Percentiles rank a stretch among this genome's conserved stretches.
Conservation (phyloP, 768 basidiomycete species). For the Xerocomellus chrysenteron region DNA sequence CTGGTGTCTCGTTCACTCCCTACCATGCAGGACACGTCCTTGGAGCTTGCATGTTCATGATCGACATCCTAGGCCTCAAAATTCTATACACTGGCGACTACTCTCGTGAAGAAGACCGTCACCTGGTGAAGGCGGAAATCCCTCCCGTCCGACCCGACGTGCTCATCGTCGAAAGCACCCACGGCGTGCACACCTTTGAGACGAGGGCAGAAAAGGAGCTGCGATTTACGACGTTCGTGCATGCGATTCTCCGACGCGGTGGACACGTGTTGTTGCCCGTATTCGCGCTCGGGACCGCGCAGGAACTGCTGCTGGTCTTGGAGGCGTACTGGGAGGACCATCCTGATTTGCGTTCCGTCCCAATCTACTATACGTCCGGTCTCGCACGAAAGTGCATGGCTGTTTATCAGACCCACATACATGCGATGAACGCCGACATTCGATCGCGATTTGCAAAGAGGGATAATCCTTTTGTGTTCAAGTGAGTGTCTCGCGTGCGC, state of each 20-base stretch:
- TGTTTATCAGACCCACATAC: slow-evolving; percentile 94
- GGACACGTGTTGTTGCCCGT: slow-evolving; percentile 94
- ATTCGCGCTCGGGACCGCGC: slow-evolving; percentile 92
- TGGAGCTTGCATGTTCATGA: slow-evolving; percentile 95
- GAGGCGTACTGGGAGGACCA: slow-evolving; percentile 97
- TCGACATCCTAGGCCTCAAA: slow-evolving; percentile 91
- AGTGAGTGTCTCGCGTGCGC: slow-evolving; percentile 48
- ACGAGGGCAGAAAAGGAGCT: slow-evolving; percentile 84
- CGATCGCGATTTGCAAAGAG: slow-evolving; percentile 85
- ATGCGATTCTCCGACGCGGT: slow-evolving; percentile 83
- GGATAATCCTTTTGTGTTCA: slow-evolving; percentile 99
- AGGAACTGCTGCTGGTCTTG: slow-evolving; percentile 87
- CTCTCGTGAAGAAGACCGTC: slow-evolving; percentile 93
- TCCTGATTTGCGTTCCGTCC: slow-evolving; percentile 87
- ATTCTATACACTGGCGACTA: slow-evolving; percentile 98
- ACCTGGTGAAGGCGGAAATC: slow-evolving; percentile 92
- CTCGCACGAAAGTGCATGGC: slow-evolving; percentile 96
- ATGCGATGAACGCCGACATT: slow-evolving; percentile 94
- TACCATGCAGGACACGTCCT: slow-evolving; percentile 98
- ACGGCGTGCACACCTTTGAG: slow-evolving; percentile 89
- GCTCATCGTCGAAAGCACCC: slow-evolving; percentile 95
- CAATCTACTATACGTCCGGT: slow-evolving; percentile 92
- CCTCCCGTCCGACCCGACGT: slow-evolving; percentile 91
- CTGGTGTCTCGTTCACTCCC: slow-evolving; percentile 90
- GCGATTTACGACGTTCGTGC: slow-evolving; percentile 88